Evolutionary conservation across 805 yeast species (phyloP).

Genomic region (Cyberlindnera euphorbiae): DNA sequence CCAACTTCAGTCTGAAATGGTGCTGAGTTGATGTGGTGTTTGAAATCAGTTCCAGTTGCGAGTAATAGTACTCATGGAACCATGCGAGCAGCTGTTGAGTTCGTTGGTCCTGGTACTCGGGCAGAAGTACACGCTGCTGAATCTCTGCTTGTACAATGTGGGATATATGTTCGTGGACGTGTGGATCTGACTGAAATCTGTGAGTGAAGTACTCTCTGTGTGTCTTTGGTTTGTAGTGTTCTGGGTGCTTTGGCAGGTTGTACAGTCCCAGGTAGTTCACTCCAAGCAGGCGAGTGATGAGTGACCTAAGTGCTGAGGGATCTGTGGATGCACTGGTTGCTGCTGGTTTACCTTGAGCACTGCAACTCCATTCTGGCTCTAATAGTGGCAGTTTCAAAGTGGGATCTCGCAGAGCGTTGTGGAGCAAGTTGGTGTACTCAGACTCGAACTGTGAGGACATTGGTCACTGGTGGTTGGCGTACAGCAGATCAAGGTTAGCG

Average conservation of each 20-base stretch:
- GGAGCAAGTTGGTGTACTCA: constrained; percentile 10
- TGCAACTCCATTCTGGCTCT: constrained; percentile 7
- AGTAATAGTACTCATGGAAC: constrained; percentile 14
- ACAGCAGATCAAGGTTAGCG: no score
- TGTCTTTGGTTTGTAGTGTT: constrained; percentile 3
- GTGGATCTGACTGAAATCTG: constrained; percentile 6
- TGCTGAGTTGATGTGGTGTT: constrained; percentile 16
- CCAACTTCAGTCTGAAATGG: constrained; percentile 8
- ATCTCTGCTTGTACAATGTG: constrained; percentile 10
- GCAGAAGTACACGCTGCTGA: constrained; percentile 8
- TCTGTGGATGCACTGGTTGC: background rate
- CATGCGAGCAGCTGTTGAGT: constrained; percentile 17
- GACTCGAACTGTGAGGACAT: constrained; percentile 2
- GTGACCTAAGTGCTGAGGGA: constrained; percentile 2
- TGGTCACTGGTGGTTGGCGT: background rate
- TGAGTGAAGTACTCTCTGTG: constrained; percentile 2
- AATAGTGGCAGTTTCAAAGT: constrained; percentile 7
- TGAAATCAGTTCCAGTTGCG: constrained; percentile 7
- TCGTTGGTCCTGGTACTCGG: no score
- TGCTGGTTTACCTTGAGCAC: background rate
- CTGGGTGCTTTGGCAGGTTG: constrained; percentile 1
- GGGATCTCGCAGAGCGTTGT: constrained; percentile 5
- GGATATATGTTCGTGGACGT: constrained; percentile 10
- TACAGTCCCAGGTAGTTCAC: constrained; percentile 9
- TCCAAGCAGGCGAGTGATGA: background rate